These are phyloP conservation scores for Castanea crenata DNA, from an alignment of 306 rosid species.

Conservation along the genomic window DNA sequence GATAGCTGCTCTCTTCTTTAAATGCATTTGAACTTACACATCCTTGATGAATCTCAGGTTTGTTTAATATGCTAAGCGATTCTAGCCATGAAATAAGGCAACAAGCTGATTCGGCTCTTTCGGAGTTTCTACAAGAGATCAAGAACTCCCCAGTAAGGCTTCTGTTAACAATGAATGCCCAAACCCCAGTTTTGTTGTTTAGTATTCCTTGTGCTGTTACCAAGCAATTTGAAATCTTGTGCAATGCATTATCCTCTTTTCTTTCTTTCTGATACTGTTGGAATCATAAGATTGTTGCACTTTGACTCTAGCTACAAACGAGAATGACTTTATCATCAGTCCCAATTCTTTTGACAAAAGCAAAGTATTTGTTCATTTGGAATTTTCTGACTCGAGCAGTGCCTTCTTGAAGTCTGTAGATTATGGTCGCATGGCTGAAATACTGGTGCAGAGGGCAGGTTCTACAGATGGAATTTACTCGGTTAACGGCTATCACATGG, in stretches of 20 bases:
- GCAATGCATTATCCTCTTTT: constrained; percentile 10
- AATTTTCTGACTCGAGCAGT: constrained; percentile 98
- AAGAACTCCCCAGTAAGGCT: constrained; percentile 96
- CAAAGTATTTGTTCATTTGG: constrained; percentile 66
- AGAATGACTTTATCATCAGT: constrained; percentile 24
- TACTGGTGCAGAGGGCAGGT: constrained; percentile 91
- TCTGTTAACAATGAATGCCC: constrained; percentile 18
- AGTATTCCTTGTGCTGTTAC: neutral
- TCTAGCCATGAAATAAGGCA: constrained; percentile 96
- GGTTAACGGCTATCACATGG: constrained; percentile 96
- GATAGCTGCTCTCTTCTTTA: constrained; percentile 3
- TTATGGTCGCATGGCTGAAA: constrained; percentile 99
- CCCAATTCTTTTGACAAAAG: constrained; percentile 35
- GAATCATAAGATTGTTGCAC: neutral
- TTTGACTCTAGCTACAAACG: neutral
- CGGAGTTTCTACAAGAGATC: constrained; percentile 99
- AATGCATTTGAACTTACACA: constrained; percentile 24
- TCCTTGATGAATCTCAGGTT: constrained; percentile 57
- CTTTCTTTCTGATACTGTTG: neutral
- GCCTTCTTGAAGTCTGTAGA: constrained; percentile 99
- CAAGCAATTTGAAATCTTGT: constrained; percentile 8
- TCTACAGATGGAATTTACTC: constrained; percentile 79
- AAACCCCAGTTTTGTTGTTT: constrained; percentile 7
- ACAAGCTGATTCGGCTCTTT: constrained; percentile 99
- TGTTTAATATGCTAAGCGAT: constrained; percentile 98